phyloP scores from a whole-genome alignment of 108 stramenopile species.

The Chaetoceros muelleri region DNA sequence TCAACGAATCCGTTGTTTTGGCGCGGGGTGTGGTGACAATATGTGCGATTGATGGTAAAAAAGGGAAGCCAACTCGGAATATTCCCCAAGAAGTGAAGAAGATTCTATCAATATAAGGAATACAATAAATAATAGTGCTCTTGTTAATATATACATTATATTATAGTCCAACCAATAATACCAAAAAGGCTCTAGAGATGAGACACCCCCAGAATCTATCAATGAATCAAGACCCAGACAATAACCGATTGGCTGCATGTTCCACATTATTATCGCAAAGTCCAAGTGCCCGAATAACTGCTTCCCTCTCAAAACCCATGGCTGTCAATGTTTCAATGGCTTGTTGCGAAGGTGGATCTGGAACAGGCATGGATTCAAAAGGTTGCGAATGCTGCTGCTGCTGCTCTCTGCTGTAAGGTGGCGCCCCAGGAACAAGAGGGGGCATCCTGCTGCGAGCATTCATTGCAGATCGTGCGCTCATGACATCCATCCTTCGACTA shows the following conservation, averaged over 20 bases:
- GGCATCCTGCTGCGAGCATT: not conserved
- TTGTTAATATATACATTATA: too few relatives aligned
- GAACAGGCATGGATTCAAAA: conserved; percentile 16
- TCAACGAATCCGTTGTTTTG: not conserved
- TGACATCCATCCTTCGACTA: not conserved
- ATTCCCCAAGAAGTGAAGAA: too few relatives aligned
- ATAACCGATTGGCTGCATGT: conserved; percentile 74
- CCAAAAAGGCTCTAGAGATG: too few relatives aligned
- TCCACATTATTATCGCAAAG: conserved; percentile 69
- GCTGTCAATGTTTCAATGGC: conserved; percentile 60
- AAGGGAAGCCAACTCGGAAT: not conserved
- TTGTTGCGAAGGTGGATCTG: conserved; percentile 47
- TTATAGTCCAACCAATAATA: too few relatives aligned
- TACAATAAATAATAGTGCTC: too few relatives aligned
- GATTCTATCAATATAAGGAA: too few relatives aligned
- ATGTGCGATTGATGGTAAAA: not conserved
- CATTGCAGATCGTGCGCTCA: not conserved
- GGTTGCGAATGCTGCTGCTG: conserved; percentile 8
- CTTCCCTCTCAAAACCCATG: conserved; percentile 76
- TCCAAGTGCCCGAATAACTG: conserved; percentile 59
- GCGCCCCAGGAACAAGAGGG: conserved; percentile 2
- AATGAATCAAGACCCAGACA: conserved; percentile 26
- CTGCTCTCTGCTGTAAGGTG: not conserved
- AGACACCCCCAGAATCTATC: too few relatives aligned
- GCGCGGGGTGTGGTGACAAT: not conserved